Percentiles rank a stretch among this genome's conserved stretches.
These are phyloP conservation scores for Apophysomyces ossiformis DNA, from an alignment of 371 early-diverging fungal species.

Conservation along the genomic window DNA sequence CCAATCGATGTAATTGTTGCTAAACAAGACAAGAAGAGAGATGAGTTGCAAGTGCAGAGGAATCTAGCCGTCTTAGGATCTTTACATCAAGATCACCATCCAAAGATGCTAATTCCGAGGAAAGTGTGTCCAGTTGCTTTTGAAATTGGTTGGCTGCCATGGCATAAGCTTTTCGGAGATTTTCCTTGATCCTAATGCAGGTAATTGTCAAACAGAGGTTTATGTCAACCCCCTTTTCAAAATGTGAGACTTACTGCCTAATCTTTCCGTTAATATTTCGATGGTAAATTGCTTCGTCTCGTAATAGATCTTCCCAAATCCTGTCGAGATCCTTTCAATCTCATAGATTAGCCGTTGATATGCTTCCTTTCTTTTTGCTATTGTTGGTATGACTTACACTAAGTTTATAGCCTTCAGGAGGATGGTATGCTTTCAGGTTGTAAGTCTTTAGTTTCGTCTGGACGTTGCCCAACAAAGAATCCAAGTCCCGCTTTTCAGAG, in stretches of 20 bases:
- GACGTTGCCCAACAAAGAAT: constrained; percentile 89
- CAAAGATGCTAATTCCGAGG: constrained; percentile 66
- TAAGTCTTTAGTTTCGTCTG: constrained; percentile 95
- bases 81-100: constrained; percentile 72
- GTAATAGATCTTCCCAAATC: constrained; percentile 73
- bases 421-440: constrained; percentile 82
- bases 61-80: too few relatives aligned
- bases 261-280: constrained; percentile 80
- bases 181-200: constrained; percentile 72
- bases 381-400: constrained; percentile 27
- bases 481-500: constrained; percentile 87
- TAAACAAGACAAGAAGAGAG: constrained; percentile 21
- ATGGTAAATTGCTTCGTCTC: constrained; percentile 79
- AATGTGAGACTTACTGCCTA: constrained; percentile 62
- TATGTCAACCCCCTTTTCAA: not conserved
- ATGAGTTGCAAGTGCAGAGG: not conserved
- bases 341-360: not conserved
- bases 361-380: not conserved
- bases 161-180: constrained; percentile 73
- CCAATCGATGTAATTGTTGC: constrained; percentile 72
- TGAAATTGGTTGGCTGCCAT: constrained; percentile 80
- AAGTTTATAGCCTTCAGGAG: constrained; percentile 76
- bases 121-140: constrained; percentile 65
- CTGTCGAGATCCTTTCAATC: constrained; percentile 70
- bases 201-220: not conserved